These are phyloP conservation scores for Pyronema omphalodes DNA, from an alignment of 495 filamentous ascomycete genomes.

Conservation along the genomic window DNA sequence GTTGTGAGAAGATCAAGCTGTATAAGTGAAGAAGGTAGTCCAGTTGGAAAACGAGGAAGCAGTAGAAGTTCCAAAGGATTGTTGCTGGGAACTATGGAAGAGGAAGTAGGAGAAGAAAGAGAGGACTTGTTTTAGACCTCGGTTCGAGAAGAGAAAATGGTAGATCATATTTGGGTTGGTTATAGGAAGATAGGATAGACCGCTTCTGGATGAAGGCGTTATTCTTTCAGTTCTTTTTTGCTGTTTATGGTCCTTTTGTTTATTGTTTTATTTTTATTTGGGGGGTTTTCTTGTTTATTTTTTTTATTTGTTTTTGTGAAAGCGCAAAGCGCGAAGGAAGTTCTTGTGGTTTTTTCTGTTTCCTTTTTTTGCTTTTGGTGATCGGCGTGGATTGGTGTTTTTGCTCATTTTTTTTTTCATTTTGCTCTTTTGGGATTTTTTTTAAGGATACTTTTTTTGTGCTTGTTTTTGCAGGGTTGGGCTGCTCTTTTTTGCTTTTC, in stretches of 20 bases:
- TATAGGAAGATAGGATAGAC: not conserved
- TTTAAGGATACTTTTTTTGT: not conserved
- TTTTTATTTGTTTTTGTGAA: not conserved
- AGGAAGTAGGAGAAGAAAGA: not conserved
- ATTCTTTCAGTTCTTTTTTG: not conserved
- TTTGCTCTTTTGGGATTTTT: not conserved
- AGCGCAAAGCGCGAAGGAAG: too few species aligned
- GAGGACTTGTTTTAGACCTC: slow-evolving; percentile 1
- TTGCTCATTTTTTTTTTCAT: not conserved
- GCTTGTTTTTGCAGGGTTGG: not conserved
- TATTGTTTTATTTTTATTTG: not conserved
- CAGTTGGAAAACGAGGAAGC: not conserved
- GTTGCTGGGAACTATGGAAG: not conserved
- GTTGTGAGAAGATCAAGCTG: not conserved
- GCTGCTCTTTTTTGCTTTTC: not conserved
- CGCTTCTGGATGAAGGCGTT: slow-evolving; percentile 3
- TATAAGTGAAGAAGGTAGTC: not conserved
- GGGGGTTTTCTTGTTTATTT: not conserved
- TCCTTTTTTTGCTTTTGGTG: not conserved
- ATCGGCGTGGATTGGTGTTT: not conserved
- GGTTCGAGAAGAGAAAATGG: not conserved
- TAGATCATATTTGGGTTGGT: not conserved
- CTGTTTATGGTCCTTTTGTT: not conserved
- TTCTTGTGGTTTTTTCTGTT: not conserved
- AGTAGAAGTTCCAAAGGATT: not conserved